phyloP scores from a whole-genome alignment of 495 filamentous ascomycete species.

The Aspergillus avenaceus region DNA sequence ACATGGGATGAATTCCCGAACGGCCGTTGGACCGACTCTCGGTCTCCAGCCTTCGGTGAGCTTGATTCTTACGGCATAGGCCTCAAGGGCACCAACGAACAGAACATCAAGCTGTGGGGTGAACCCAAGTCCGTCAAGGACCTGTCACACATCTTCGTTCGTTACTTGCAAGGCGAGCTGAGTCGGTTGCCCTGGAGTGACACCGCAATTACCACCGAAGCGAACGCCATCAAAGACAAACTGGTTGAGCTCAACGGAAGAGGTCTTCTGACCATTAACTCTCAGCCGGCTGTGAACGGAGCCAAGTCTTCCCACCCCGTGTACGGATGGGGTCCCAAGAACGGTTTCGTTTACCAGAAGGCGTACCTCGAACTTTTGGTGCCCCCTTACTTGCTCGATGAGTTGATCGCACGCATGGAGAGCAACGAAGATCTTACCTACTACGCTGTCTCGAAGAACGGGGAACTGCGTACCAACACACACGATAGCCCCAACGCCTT shows the following conservation, averaged over 20 bases:
- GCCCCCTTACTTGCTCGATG: slow-evolving; percentile 69
- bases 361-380: slow-evolving; percentile 92
- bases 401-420: slow-evolving; percentile 77
- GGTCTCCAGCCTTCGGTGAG: slow-evolving; percentile 95
- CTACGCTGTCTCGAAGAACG: slow-evolving; percentile 80
- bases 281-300: slow-evolving; percentile 93
- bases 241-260: slow-evolving; percentile 78
- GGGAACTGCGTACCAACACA: slow-evolving; percentile 80
- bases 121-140: slow-evolving; percentile 74
- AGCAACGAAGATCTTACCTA: slow-evolving; percentile 80
- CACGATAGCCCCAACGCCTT: slow-evolving; percentile 86
- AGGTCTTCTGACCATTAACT: slow-evolving; percentile 94
- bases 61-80: slow-evolving; percentile 94
- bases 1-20: slow-evolving; percentile 99
- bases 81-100: slow-evolving; percentile 93
- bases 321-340: slow-evolving; percentile 90
- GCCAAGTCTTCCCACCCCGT: slow-evolving; percentile 81
- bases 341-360: slow-evolving; percentile 98
- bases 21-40: slow-evolving; percentile 96
- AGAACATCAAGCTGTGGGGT: slow-evolving; percentile 94
- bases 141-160: slow-evolving; percentile 75
- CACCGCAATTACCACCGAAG: slow-evolving; percentile 75
- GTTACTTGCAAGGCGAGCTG: slow-evolving; percentile 75
- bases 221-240: slow-evolving; percentile 67
- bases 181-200: slow-evolving; percentile 94